These are phyloP conservation scores for Priceomyces melissophilus DNA, from an alignment of 805 yeast species.

Conservation along the genomic window DNA sequence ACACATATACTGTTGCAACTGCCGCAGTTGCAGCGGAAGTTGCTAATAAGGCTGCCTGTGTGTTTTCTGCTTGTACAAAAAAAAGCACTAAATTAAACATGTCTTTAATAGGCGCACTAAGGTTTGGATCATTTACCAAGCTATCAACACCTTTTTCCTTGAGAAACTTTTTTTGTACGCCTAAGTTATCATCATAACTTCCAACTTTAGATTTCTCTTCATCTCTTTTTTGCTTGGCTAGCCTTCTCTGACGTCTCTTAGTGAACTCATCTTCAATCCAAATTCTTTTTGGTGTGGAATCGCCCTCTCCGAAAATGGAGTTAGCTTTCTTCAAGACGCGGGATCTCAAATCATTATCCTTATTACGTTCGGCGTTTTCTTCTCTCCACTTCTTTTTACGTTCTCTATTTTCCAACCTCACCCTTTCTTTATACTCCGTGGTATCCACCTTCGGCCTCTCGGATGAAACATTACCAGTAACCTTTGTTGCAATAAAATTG, in stretches of 20 bases:
- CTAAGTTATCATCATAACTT: conserved; percentile 7
- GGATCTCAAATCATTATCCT: conserved; percentile 81
- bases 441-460: conserved; percentile 27
- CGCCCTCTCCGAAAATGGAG: conserved; percentile 58
- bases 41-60: conserved; percentile 29
- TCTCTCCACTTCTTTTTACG: conserved; percentile 84
- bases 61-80: conserved; percentile 29
- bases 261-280: conserved; percentile 80
- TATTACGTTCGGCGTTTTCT: conserved; percentile 72
- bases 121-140: conserved; percentile 20
- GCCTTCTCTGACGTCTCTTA: conserved; percentile 58
- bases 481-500: conserved; percentile 18
- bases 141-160: conserved; percentile 18
- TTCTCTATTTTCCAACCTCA: conserved; percentile 66
- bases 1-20: conserved; percentile 35
- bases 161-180: conserved; percentile 9
- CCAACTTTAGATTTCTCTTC: conserved; percentile 15
- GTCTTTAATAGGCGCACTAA: conserved; percentile 27
- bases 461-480: conserved; percentile 12
- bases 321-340: conserved; percentile 74
- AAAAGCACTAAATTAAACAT: conserved; percentile 34
- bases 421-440: conserved; percentile 49
- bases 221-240: conserved; percentile 42
- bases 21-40: conserved; percentile 37
- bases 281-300: conserved; percentile 45